Conservation (phyloP, 2,329 filamentous ascomycete genomes). For the Fusarium austroafricanum region DNA sequence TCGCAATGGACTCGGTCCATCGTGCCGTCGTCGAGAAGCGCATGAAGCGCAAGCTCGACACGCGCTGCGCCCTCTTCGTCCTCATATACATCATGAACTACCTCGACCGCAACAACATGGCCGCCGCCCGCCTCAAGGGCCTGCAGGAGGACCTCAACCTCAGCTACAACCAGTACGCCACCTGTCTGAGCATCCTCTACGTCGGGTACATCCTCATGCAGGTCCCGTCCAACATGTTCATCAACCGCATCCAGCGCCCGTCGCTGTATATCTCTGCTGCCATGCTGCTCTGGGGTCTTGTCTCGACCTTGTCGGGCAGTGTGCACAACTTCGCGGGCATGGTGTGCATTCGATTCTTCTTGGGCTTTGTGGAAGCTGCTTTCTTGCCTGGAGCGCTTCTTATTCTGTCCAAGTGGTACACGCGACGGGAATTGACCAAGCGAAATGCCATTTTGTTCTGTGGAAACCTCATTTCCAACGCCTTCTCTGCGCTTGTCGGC, state of each 20-base stretch:
- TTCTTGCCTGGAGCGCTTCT: conserved; percentile 73
- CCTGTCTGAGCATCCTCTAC: conserved; percentile 72
- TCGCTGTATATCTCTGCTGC: conserved; percentile 63
- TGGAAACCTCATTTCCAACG: conserved; percentile 69
- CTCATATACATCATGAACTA: conserved; percentile 83
- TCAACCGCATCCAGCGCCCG: conserved; percentile 64
- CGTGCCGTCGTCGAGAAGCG: conserved; percentile 70
- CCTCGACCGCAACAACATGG: conserved; percentile 75
- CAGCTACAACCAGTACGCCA: conserved; percentile 69
- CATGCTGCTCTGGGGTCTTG: conserved; percentile 70
- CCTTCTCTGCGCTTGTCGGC: conserved; percentile 69
- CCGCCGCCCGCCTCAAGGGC: conserved; percentile 72
- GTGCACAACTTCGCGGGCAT: conserved; percentile 65
- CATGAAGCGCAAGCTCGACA: conserved; percentile 77
- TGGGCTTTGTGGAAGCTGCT: conserved; percentile 72
- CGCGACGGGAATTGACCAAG: conserved; percentile 65
- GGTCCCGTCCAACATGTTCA: conserved; percentile 68
- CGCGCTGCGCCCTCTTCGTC: conserved; percentile 74
- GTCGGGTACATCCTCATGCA: conserved; percentile 75
- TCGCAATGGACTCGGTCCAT: conserved; percentile 57
- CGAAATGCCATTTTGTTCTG: conserved; percentile 69
- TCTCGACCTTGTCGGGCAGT: conserved; percentile 67
- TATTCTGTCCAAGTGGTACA: conserved; percentile 76
- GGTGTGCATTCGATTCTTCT: conserved; percentile 67
- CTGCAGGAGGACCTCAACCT: conserved; percentile 70